phyloP scores from a whole-genome alignment of 2,329 filamentous ascomycete genomes.

The Byssoonygena ceratinophila region DNA sequence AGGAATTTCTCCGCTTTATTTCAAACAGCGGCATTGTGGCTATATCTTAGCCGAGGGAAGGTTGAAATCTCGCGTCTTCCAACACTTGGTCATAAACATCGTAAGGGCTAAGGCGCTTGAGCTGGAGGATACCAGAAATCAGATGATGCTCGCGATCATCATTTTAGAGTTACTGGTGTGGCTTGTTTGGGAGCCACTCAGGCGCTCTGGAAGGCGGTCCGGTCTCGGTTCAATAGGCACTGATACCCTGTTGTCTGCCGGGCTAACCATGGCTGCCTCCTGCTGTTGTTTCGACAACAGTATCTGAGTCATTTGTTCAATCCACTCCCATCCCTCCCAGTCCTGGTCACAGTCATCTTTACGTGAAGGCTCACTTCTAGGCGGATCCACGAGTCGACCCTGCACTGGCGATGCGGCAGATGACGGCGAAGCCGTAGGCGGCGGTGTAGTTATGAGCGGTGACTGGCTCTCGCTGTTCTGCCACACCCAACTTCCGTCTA shows the following conservation, averaged over 20 bases:
- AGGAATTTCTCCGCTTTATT: no score
- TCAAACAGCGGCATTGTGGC: no score
- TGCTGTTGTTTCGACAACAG: constrained; percentile 38
- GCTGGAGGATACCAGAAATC: constrained; percentile 15
- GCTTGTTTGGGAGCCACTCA: constrained; percentile 15
- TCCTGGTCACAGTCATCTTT: constrained; percentile 45
- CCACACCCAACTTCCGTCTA: constrained; percentile 77
- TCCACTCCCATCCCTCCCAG: constrained; percentile 70
- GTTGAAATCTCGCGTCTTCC: no score
- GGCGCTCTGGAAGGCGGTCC: background rate
- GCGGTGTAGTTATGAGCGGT: constrained; percentile 15
- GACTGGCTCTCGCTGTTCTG: constrained; percentile 46
- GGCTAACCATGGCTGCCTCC: constrained; percentile 14
- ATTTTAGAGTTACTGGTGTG: constrained; percentile 32
- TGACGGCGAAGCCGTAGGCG: constrained; percentile 9
- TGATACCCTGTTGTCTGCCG: background rate
- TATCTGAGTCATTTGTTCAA: constrained; percentile 54
- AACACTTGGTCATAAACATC: no score
- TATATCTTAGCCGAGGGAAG: no score
- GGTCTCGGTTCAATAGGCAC: background rate
- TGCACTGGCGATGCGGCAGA: constrained; percentile 9
- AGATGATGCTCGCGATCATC: constrained; percentile 40
- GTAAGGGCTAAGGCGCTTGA: no score
- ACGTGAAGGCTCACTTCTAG: constrained; percentile 40
- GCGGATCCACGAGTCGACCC: constrained; percentile 38